Evolutionary conservation across 805 yeast genomes (phyloP).

Genomic region (Saturnispora saitoi): DNA sequence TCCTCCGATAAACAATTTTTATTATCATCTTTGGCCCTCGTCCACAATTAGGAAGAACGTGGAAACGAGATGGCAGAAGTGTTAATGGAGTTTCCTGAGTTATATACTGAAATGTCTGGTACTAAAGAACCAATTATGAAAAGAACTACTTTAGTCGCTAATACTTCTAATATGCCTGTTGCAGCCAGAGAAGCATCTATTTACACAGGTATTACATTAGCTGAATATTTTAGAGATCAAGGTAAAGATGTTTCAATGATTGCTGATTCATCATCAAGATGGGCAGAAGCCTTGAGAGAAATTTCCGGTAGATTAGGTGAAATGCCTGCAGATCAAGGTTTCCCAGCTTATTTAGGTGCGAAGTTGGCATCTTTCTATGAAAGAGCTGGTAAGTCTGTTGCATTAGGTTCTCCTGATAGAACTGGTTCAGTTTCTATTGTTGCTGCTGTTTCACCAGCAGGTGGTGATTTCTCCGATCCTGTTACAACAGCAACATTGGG

Average conservation of each 20-base stretch:
- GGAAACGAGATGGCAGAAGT: conserved; percentile 99
- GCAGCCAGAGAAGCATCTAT: conserved; percentile 99
- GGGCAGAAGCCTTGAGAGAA: conserved; percentile 99
- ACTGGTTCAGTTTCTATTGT: conserved; percentile 97
- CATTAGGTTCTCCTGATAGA: conserved; percentile 95
- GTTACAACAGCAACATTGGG: conserved; percentile 97
- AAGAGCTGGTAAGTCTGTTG: conserved; percentile 96
- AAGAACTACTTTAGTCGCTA: conserved; percentile 97
- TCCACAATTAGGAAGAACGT: conserved; percentile 58
- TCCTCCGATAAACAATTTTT: conserved; percentile 37
- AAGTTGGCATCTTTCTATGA: conserved; percentile 98
- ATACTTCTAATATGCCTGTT: conserved; percentile 99
- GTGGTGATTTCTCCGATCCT: conserved; percentile 99
- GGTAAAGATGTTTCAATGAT: conserved; percentile 99
- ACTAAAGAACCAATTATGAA: conserved; percentile 98
- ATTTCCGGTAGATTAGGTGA: conserved; percentile 99
- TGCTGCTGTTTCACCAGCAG: conserved; percentile 99
- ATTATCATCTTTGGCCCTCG: conserved; percentile 28
- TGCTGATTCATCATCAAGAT: conserved; percentile 99
- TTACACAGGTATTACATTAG: conserved; percentile 96
- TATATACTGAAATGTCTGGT: conserved; percentile 83
- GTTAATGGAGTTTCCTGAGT: conserved; percentile 98
- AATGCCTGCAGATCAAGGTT: conserved; percentile 99
- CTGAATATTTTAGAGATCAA: conserved; percentile 99
- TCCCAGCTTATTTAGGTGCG: conserved; percentile 99